A percentile compares a stretch with the other conserved stretches of the same genome.
These are phyloP conservation scores for Elsinoe ampelina DNA, from an alignment of 2,329 filamentous ascomycete genomes.

Conservation along the genomic window DNA sequence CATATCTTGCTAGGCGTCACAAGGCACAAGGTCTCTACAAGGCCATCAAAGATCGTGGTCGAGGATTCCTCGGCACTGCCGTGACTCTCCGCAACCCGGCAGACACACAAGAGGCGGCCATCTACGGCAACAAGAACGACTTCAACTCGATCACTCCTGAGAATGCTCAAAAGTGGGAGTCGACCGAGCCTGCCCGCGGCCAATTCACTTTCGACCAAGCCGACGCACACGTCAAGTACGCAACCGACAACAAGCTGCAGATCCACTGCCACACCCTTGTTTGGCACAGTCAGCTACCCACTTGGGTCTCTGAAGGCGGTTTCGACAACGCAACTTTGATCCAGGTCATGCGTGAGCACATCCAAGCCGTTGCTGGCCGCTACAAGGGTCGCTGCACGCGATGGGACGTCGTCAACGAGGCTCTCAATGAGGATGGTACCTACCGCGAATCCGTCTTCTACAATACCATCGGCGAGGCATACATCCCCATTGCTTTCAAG, in stretches of 20 bases:
- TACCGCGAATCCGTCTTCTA: conserved; percentile 22
- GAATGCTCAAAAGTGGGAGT: conserved; percentile 34
- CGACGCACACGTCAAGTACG: conserved; percentile 29
- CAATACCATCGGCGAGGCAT: conserved; percentile 23
- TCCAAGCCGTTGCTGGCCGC: conserved; percentile 30
- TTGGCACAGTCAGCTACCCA: conserved; percentile 34
- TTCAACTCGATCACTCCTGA: conserved; percentile 31
- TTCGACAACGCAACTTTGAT: conserved; percentile 33
- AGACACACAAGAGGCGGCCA: conserved; percentile 16
- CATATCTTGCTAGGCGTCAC: not conserved
- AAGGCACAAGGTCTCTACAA: not conserved
- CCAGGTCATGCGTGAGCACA: conserved; percentile 34
- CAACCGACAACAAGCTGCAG: conserved; percentile 28
- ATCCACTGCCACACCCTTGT: conserved; percentile 35
- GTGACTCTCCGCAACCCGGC: conserved; percentile 15
- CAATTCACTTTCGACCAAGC: conserved; percentile 28
- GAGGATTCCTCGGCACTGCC: conserved; percentile 30
- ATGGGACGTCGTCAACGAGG: conserved; percentile 34
- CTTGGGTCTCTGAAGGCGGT: conserved; percentile 30
- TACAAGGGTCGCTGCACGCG: conserved; percentile 32
- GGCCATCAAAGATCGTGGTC: conserved; percentile 17
- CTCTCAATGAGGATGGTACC: conserved; percentile 21
- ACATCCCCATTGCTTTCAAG: conserved; percentile 22
- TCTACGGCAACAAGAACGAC: conserved; percentile 21
- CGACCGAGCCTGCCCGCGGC: conserved; percentile 28